Base-by-base conservation (phyloP, 257 asterid species). In the Fraxinus quadrangulata region DNA sequence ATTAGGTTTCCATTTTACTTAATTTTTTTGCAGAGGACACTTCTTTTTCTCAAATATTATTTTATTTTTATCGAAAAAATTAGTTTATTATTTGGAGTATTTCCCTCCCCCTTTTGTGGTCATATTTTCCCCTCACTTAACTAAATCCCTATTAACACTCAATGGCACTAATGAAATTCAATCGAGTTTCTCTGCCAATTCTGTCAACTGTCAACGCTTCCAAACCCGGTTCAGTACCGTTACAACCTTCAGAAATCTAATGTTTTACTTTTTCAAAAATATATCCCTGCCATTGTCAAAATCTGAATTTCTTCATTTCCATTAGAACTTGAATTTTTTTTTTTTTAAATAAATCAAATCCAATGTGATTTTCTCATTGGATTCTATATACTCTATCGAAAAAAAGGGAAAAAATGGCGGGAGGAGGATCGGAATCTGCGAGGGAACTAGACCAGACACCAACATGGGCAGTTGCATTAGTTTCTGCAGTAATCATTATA, bases 391-490 rank as follows among this genome's bases (percentile, higher is more conserved):
- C 17, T 47, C 39, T 1, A 36, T 33, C 3, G 17, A 59, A 3
- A 11, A 74, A 74, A 59, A 17, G 23, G 31, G 4, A 61, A 72
- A 30, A 45, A n/a, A 88, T 85, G 91, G 81, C 67, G 3, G 92
- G 87, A 45, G 90, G 90, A 23, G 89, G 83, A 81, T 28, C 40
- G 9, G 83, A 80, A 13, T 26, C 28, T 1, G 39, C 75, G 30
- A 79, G 90, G 81, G 87, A 88, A 78, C 92, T 88, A 75, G 89
- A 88, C 83, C 80, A 75, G 67, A 88, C 92, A 65, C 96, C 97
- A 4, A 92, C 97, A 40, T 92, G 97, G 97, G 97, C 95, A 0
- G 97, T 91, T 45, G 84, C 97, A 28, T 79, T 88, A 28, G 96
- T 92, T 30, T 85, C 84, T 47, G 84, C 89, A 17, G 81, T 92